These are phyloP conservation scores for Nematocida sp. DNA, from an alignment of 371 early-diverging fungal genomes.

Conservation along the genomic window DNA sequence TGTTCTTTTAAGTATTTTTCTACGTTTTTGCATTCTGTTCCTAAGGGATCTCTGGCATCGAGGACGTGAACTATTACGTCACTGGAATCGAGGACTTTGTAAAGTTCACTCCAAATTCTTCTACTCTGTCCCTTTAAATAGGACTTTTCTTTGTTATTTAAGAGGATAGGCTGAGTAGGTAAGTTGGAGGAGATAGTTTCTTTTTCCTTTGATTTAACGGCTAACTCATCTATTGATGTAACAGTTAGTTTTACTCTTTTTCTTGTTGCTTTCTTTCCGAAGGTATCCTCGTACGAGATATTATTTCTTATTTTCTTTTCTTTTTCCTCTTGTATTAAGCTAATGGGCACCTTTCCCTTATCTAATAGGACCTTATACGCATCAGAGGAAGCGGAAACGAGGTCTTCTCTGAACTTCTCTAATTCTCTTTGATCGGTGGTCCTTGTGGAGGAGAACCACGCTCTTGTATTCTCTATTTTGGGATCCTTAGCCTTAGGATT, in stretches of 20 bases:
- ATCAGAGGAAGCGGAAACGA: conserved; percentile 66
- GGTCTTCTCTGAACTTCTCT: conserved; percentile 72
- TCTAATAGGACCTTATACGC: conserved; percentile 89
- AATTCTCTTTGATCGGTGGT: conserved; percentile 73
- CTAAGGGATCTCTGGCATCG: conserved; percentile 94
- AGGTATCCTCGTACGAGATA: conserved; percentile 83
- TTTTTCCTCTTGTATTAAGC: conserved; percentile 73
- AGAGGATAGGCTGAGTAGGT: no score
- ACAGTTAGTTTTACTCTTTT: conserved; percentile 72
- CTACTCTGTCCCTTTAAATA: conserved; percentile 76
- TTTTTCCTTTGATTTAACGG: conserved; percentile 62
- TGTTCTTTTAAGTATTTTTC: conserved; percentile 84
- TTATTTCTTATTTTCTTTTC: conserved; percentile 71
- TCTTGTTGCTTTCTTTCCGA: conserved; percentile 78
- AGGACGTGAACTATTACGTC: conserved; percentile 94
- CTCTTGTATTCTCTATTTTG: conserved; percentile 82
- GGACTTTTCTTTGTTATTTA: conserved; percentile 69
- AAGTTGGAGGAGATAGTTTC: conserved; percentile 56
- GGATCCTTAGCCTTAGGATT: conserved; percentile 71
- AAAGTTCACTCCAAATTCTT: conserved; percentile 96
- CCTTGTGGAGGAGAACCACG: conserved; percentile 92
- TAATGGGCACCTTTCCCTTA: conserved; percentile 91
- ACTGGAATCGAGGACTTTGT: conserved; percentile 96
- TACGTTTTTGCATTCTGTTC: conserved; percentile 84
- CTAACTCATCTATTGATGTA: conserved; percentile 79